Evolutionary conservation across 139 green algal species (phyloP), one percentile per base, ranked within the genome.

Genomic region (Chlorella sp.): DNA sequence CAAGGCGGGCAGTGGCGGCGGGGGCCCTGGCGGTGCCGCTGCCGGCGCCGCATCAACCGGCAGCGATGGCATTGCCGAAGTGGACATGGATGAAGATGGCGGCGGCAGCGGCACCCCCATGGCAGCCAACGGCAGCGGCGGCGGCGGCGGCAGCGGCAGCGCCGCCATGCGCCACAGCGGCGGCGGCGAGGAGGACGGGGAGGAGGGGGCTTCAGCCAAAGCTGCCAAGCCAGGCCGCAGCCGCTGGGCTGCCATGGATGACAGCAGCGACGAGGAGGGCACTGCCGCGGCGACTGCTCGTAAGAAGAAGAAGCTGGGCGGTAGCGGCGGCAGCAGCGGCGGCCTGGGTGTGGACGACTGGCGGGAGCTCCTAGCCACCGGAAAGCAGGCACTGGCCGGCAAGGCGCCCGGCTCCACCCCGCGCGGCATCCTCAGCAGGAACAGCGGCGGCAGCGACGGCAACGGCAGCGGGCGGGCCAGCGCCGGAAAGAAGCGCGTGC

Each of bases 71-170:
- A 93, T 93, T 74, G 58, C 80, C 13, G 91, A 94, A 58, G 91
- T 92, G 54, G 91, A 94, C 16, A 94, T 94, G 91, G 69, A 85
- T 0, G 84, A 77, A 6, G 84, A 82, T 28, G 84, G 73, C 41
- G 72, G 72, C 73, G 48, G 46, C 74, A 46, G 48, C 28, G 46
- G n/a, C 26, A 58, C 46, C 4, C 51, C 51, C 51, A 60, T 60
- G 51, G 51, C 51, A 20, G 51, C 51, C n/a, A 65, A 30, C 30
- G 76, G 34, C 26, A 65, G 76, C 58, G 56, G 76, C 34, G 26
- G 54, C 36, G 51, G 11, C 19, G n/a, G 38, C 1, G 76, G 16
- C 36, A 38, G 24, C 36, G 54, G n/a, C 65, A 32, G 60, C 28
- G 62, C 34, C 20, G 62, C 65, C 3, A 48, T 20, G 20, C 38